A percentile compares a stretch with the other conserved stretches of the same genome.
Evolutionary conservation across 208 protist species (phyloP).

Genomic region (Crithidia sp.): DNA sequence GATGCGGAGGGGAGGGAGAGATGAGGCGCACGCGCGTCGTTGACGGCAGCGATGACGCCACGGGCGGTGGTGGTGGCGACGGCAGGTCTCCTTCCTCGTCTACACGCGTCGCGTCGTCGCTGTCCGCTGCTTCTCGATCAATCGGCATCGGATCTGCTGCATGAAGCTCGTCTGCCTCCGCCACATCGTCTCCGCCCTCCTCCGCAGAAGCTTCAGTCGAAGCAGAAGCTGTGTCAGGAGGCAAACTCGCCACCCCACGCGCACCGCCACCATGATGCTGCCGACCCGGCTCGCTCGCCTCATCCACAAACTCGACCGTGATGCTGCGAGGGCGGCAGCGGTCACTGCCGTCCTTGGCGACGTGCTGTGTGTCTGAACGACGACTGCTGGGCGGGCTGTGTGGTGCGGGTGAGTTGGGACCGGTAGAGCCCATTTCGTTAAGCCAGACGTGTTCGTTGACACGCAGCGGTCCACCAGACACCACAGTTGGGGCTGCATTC

Average conservation of each 20-base stretch:
- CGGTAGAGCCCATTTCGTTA: neutral
- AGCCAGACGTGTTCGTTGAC: neutral
- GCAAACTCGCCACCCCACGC: too few species aligned
- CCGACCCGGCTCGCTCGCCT: neutral
- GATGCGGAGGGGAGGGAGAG: neutral
- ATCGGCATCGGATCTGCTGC: conserved; percentile 11
- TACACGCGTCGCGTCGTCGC: neutral
- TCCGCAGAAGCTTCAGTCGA: neutral
- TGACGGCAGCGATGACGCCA: neutral
- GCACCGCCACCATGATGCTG: neutral
- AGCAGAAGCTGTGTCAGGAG: neutral
- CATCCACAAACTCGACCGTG: conserved; percentile 11
- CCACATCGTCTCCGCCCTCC: neutral
- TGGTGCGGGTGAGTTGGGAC: neutral
- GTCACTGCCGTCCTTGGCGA: neutral
- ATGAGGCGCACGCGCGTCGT: neutral
- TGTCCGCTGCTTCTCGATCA: conserved; percentile 4
- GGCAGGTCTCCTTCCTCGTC: neutral
- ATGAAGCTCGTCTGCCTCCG: conserved; percentile 14
- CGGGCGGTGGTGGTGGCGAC: too few species aligned
- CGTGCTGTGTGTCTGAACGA: neutral
- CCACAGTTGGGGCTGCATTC: too few species aligned
- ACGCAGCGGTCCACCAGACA: too few species aligned
- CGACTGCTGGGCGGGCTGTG: neutral
- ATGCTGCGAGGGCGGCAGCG: neutral